phyloP scores from a whole-genome alignment of 495 filamentous ascomycete genomes.

The Paragyromitra xinjiangensis region DNA sequence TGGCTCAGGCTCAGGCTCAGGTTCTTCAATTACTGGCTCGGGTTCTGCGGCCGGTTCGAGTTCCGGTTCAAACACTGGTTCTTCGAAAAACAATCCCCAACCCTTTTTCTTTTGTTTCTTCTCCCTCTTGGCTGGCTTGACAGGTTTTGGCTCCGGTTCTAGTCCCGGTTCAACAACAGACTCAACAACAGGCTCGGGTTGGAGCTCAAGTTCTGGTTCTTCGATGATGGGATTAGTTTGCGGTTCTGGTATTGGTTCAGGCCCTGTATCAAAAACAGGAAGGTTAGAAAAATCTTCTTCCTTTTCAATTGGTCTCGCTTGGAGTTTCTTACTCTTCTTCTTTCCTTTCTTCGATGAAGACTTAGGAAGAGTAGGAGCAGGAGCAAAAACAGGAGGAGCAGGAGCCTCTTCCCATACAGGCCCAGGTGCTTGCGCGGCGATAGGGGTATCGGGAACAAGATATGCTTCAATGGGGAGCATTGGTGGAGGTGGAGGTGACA shows the following conservation, averaged over 20 bases:
- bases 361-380: constrained; percentile 23
- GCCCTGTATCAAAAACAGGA: constrained; percentile 33
- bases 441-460: constrained; percentile 53
- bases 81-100: constrained; percentile 46
- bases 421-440: constrained; percentile 42
- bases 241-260: constrained; percentile 43
- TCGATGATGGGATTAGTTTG: constrained; percentile 41
- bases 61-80: constrained; percentile 29
- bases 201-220: constrained; percentile 6
- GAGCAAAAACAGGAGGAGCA: constrained; percentile 41
- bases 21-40: constrained; percentile 6
- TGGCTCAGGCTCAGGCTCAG: constrained; percentile 26
- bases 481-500: constrained; percentile 49
- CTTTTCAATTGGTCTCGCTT: constrained; percentile 47
- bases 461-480: constrained; percentile 54
- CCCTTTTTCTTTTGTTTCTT: constrained; percentile 39
- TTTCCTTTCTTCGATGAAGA: constrained; percentile 44
- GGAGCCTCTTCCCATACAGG: constrained; percentile 47
- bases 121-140: constrained; percentile 24
- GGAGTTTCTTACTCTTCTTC: constrained; percentile 50
- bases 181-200: constrained; percentile 3
- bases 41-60: constrained; percentile 19
- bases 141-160: constrained; percentile 8
- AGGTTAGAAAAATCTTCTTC: constrained; percentile 31
- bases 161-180: constrained; percentile 8